Evolutionary conservation across 257 asterid genomes (phyloP), one percentile per base, ranked within the genome.

Genomic region (Plantago major): DNA sequence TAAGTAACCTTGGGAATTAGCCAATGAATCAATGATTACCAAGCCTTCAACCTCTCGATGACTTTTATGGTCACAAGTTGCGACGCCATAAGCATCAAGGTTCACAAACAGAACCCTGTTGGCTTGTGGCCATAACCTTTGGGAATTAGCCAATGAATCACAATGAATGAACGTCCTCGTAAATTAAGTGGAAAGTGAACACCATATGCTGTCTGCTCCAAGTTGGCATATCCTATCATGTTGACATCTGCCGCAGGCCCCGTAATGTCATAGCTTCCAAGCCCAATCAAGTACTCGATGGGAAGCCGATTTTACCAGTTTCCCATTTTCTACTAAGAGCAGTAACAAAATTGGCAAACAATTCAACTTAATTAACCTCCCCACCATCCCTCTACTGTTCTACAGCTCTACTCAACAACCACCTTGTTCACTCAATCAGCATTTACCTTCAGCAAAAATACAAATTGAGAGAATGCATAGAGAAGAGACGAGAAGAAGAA

Each of bases 241-340:
- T 89, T 89, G 61, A 81, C 97, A 77, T 92, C 99, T 55, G 97
- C 99, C 5, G 99, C 99, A 1, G 99, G 99, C 54, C 99, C 96
- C 10, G 99, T 92, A 66, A 92, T 81, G 76, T 92, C 99, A 68
- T 86, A 92, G 79, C 99, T 92, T 56, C 96, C 96, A 1, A 92
- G 86, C 63, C 99, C 99, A 67, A 89, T 76, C 61, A 84, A 79
- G 79, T 84, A 86, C 67, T 79, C 76, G 51, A n/a, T n/a, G n/a
- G n/a, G 96, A 81, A 70, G 76, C 77, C 46, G 91, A 84, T 46
- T 49, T 60, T 30, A 68, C 83, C 64, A 67, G 75, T 72, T 60
- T 60, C 5, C 84, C 81, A 69, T 72, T 70, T 72, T 74, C 84
- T 60, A 70, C 74, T 69, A 76, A 63, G 49, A 84, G 64, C 55